Evolutionary conservation across 2,329 filamentous ascomycete genomes (phyloP).

Genomic region (Nannizziopsis arthrosporioides): DNA sequence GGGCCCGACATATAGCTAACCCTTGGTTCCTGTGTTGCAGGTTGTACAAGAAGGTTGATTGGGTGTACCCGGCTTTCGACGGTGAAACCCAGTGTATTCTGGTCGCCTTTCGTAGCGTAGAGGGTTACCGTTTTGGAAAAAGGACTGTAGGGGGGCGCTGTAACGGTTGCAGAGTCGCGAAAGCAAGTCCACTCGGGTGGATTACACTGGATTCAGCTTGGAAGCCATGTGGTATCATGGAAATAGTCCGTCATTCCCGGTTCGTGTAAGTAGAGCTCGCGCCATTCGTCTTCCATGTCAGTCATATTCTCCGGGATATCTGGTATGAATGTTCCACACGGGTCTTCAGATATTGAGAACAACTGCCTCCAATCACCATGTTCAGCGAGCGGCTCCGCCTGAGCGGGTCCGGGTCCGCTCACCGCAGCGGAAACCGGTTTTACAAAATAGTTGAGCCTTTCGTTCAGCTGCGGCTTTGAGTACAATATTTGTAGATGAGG

Average conservation of each 20-base stretch:
- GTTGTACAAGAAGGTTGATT: not conserved
- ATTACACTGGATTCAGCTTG: slow-evolving; percentile 14
- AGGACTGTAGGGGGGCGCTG: not conserved
- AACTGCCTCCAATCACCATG: slow-evolving; percentile 33
- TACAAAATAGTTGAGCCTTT: slow-evolving; percentile 12
- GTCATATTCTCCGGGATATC: slow-evolving; percentile 30
- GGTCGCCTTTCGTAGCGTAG: not conserved
- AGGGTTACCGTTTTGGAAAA: not conserved
- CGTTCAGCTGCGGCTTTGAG: slow-evolving; percentile 6
- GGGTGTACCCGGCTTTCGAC: too few species aligned
- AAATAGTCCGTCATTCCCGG: slow-evolving; percentile 33
- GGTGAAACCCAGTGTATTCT: too few species aligned
- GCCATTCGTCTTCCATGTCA: slow-evolving; percentile 35
- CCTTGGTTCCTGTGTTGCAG: too few species aligned
- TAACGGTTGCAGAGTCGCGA: not conserved
- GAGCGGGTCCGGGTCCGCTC: slow-evolving; percentile 4
- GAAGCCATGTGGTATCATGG: slow-evolving; percentile 32
- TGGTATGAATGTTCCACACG: slow-evolving; percentile 27
- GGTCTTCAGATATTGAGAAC: slow-evolving; percentile 32
- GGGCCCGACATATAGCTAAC: too few species aligned
- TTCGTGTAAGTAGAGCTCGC: slow-evolving; percentile 36
- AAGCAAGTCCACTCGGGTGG: too few species aligned
- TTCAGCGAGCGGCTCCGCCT: slow-evolving; percentile 25
- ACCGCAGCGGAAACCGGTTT: slow-evolving; percentile 5
- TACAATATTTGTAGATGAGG: slow-evolving; percentile 9